phyloP scores from a whole-genome alignment of 805 yeast species.

The Kuraishia molischiana region DNA sequence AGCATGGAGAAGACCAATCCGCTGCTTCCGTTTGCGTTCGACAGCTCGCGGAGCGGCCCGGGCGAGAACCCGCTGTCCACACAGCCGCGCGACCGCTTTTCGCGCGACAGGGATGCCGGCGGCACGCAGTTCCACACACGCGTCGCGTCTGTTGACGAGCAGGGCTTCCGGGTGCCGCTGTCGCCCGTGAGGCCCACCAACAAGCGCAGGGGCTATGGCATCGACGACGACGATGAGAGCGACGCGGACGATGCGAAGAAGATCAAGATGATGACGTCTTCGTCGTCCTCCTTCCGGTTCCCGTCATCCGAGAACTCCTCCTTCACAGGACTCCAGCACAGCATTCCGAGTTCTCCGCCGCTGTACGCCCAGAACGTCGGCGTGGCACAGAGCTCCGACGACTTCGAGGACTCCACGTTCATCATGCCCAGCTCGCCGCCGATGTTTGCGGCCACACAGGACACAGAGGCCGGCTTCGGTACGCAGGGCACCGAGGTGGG shows the following conservation, averaged over 20 bases:
- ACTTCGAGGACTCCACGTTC: slow-evolving; percentile 5
- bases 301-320: slow-evolving; percentile 7
- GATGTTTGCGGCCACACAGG: neutral
- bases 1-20: neutral
- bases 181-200: slow-evolving; percentile 12
- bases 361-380: slow-evolving; percentile 24
- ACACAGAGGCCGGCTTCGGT: neutral
- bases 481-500: neutral
- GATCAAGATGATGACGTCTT: slow-evolving; percentile 3
- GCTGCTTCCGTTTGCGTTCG: slow-evolving; percentile 34
- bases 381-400: slow-evolving; percentile 11
- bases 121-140: slow-evolving; percentile 33
- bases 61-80: slow-evolving; percentile 21
- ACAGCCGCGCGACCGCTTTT: slow-evolving; percentile 28
- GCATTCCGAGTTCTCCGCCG: slow-evolving; percentile 27
- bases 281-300: slow-evolving; percentile 3
- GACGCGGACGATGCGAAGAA: slow-evolving; percentile 24
- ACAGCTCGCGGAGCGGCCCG: slow-evolving; percentile 23
- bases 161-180: slow-evolving; percentile 1
- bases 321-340: slow-evolving; percentile 18
- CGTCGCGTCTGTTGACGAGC: slow-evolving; percentile 7
- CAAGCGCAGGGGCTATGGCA: slow-evolving; percentile 15
- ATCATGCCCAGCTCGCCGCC: slow-evolving; percentile 13
- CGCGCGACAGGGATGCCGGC: slow-evolving; percentile 32
- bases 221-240: slow-evolving; percentile 29